Evolutionary conservation across 768 basidiomycete species (phyloP), one percentile per base, ranked within the genome.

Genomic region (Xerocomellus intermedius): DNA sequence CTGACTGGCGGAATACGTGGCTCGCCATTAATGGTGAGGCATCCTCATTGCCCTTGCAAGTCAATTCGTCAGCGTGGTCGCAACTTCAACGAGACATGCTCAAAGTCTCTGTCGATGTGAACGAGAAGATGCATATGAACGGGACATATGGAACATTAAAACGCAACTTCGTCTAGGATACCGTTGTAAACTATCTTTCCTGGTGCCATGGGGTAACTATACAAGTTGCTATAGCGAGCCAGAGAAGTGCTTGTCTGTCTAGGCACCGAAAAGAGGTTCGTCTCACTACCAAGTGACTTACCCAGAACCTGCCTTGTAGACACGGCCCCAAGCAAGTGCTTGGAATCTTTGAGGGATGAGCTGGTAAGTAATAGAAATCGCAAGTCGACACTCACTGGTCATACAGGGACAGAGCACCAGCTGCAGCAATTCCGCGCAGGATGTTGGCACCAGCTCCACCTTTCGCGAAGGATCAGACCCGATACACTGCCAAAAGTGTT

Each of bases 381-480:
- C 8, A 35, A 17, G 5, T 35, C 6, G 30, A 32, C 21, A 55
- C 67, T 60, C 47, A 75, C 77, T 84, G 81, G 74, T 85, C 84
- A 73, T 85, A 85, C 48, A 85, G 65, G 28, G 84, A 82, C 63
- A 85, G 69, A 57, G 82, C 84, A 71, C 84, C 73, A 21, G 73
- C 73, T n/a, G 66, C 66, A 8, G 73, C 73, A n/a, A 75, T 57
- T 70, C 84, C 82, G 69, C 84, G 82, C 63, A 85, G 50, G 45
- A 76, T 73, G 65, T 81, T 81, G 54, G 79, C 80, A 60, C 81
- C 82, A 54, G 81, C 82, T 63, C 84, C 82, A 70, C 81, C 83
- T 82, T 74, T 77, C 22, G 24, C 38, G 13, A 44, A 42, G 16
- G 7, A 47, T 62, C 10, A 55, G 46, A 26, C 5, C 38, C n/a